Conservation (phyloP, 2,329 filamentous ascomycete species). For the Emergomyces pasteurianus region DNA sequence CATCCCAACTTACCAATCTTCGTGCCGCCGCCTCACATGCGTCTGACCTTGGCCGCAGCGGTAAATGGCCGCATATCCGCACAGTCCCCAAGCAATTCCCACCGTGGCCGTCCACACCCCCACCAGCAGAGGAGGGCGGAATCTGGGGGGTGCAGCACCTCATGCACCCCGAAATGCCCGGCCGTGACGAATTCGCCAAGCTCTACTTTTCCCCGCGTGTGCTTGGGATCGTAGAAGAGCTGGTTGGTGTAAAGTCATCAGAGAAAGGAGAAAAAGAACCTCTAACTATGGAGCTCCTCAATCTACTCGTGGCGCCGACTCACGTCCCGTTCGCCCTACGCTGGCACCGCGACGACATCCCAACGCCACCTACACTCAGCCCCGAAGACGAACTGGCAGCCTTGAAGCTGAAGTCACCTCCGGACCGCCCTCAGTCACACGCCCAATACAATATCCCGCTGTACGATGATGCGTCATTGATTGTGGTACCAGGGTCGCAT, state of each 20-base stretch:
- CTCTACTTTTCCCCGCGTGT: slow-evolving; percentile 62
- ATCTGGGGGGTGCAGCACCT: slow-evolving; percentile 90
- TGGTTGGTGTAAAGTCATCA: slow-evolving; percentile 40
- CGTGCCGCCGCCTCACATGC: slow-evolving; percentile 47
- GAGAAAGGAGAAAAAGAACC: slow-evolving; percentile 39
- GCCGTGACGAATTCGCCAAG: slow-evolving; percentile 48
- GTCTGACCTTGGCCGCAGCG: slow-evolving; percentile 52
- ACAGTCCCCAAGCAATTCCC: slow-evolving; percentile 86
- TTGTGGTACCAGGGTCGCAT: slow-evolving; percentile 71
- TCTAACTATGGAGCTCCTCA: slow-evolving; percentile 79
- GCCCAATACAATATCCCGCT: slow-evolving; percentile 83
- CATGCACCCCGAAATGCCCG: slow-evolving; percentile 58
- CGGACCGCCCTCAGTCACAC: slow-evolving; percentile 48
- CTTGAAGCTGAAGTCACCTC: slow-evolving; percentile 39
- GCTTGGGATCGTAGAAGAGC: slow-evolving; percentile 49
- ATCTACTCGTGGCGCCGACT: slow-evolving; percentile 63
- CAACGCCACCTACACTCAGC: slow-evolving; percentile 43
- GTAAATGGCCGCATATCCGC: slow-evolving; percentile 68
- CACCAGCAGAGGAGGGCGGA: slow-evolving; percentile 40
- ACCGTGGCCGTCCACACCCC: slow-evolving; percentile 56
- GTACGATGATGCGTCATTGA: slow-evolving; percentile 58
- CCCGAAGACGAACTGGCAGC: slow-evolving; percentile 55
- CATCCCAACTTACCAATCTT: slow-evolving; percentile 45
- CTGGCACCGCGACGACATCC: slow-evolving; percentile 80
- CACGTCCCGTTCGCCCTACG: slow-evolving; percentile 58